Conservation (phyloP, 2,329 filamentous ascomycete genomes). For the Penicillium brevicompactum region DNA sequence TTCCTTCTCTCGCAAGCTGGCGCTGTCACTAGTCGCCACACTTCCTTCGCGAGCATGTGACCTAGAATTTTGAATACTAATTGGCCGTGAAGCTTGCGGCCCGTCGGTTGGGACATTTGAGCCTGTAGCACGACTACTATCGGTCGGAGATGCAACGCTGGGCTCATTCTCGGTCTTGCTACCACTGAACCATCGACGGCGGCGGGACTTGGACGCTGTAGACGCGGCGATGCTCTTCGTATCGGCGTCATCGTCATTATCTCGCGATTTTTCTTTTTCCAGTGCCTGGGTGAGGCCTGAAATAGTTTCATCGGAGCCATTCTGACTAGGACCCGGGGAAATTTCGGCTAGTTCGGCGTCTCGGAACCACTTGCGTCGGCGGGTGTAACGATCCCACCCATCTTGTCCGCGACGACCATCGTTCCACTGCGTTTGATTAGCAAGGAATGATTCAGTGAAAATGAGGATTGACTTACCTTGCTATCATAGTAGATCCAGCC, state of each 20-base stretch:
- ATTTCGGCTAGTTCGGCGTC: slow-evolving; percentile 93
- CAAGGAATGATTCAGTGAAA: not conserved
- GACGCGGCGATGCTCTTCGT: slow-evolving; percentile 32
- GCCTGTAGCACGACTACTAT: slow-evolving; percentile 19
- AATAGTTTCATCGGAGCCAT: slow-evolving; percentile 46
- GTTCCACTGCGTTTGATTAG: slow-evolving; percentile 68
- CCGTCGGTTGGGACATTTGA: slow-evolving; percentile 12
- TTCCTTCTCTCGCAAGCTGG: slow-evolving; percentile 41
- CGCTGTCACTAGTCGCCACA: slow-evolving; percentile 30
- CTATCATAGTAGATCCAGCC: slow-evolving; percentile 99
- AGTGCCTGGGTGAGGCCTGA: slow-evolving; percentile 33
- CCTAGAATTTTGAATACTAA: slow-evolving; percentile 33
- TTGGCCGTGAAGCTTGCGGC: slow-evolving; percentile 27
- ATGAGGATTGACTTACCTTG: slow-evolving; percentile 62
- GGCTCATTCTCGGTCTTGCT: slow-evolving; percentile 32
- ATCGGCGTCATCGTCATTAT: slow-evolving; percentile 29
- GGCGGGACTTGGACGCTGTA: slow-evolving; percentile 32
- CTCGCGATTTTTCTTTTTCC: slow-evolving; percentile 20
- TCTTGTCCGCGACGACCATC: slow-evolving; percentile 81
- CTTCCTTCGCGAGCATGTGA: slow-evolving; percentile 31
- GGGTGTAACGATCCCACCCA: slow-evolving; percentile 92
- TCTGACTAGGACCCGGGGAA: slow-evolving; percentile 40
- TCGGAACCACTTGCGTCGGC: slow-evolving; percentile 91
- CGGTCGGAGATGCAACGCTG: slow-evolving; percentile 20
- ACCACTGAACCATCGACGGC: slow-evolving; percentile 43